phyloP scores from a whole-genome alignment of 1,284 basidiomycete species.

The Singerocomus inundabilis region DNA sequence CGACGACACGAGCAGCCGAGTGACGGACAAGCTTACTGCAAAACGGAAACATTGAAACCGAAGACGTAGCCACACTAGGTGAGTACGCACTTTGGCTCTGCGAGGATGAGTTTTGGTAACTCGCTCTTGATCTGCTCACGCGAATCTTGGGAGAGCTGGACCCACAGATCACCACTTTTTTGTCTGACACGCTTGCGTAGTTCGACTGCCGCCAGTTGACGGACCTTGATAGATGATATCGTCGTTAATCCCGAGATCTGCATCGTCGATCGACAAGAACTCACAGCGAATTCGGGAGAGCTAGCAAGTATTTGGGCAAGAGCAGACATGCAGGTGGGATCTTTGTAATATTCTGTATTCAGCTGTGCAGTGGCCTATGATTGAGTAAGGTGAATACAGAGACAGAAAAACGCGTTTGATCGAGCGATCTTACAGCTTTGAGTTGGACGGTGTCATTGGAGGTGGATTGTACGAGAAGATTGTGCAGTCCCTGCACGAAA shows the following conservation, averaged over 20 bases:
- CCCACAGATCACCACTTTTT: conserved; percentile 86
- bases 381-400: conserved; percentile 6
- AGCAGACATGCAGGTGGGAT: conserved; percentile 86
- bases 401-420: conserved; percentile 24
- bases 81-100: conserved; percentile 70
- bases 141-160: conserved; percentile 65
- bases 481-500: conserved; percentile 78
- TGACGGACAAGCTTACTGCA: conserved; percentile 83
- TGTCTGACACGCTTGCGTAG: conserved; percentile 88
- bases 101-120: conserved; percentile 77
- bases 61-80: not conserved
- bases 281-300: conserved; percentile 72
- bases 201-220: conserved; percentile 98
- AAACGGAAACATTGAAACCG: conserved; percentile 9
- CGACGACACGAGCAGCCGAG: conserved; percentile 88
- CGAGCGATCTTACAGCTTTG: conserved; percentile 69
- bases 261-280: conserved; percentile 29
- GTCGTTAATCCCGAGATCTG: conserved; percentile 6
- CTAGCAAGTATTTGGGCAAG: conserved; percentile 87
- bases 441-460: conserved; percentile 85
- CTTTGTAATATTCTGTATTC: conserved; percentile 91
- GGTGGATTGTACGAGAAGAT: conserved; percentile 80
- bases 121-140: conserved; percentile 86
- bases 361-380: conserved; percentile 86
- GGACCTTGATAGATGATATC: conserved; percentile 57